Base-by-base conservation (phyloP, 257 asterid species). In the Cruciata laevipes region DNA sequence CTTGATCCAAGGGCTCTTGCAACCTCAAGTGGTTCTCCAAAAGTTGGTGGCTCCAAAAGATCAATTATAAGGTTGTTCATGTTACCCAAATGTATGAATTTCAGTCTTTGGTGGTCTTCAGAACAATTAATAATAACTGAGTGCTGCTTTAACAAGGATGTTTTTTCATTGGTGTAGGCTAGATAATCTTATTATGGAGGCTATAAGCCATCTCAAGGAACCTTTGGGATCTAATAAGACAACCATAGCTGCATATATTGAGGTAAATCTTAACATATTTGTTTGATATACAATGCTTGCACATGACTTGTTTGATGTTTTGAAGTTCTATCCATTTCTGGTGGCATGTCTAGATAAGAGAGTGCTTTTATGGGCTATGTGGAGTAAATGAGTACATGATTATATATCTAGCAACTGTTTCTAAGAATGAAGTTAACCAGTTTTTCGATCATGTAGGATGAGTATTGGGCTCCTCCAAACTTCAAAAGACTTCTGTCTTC, bases 391-490 rank as follows among this genome's bases (percentile, higher is more conserved):
- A n/a, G 9, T 40, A 14, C 42, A 14, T 65, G 30, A 59, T 69
- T 55, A 23, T 18, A 7, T 51, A 62, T 51, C 27, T 23, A 68
- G 14, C 30, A 38, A 38, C n/a, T 20, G 14, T 63, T 11, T 13
- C 6, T 37, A 24, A 24, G 66, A 35, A 38, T 40, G 55, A 32
- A 7, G 4, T 65, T 24, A 59, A 21, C 67, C 58, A 31, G 24
- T 63, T 63, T 61, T 18, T 30, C 25, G 52, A 5, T 23, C 27
- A 17, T 63, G 35, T 75, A 92, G 98, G 96, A 91, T 71, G 92
- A 89, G 76, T 91, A 85, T 72, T 87, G 96, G 95, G 95, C 95
- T 59, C 98, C 98, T 69, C 87, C 95, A 56, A 87, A 92, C 82
- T 92, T 92, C 76, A 89, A 86, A 82, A 82, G 96, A 81, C 78